Conservation (phyloP, 192 early-diverging fungal species). For the Mortierella alpina region DNA sequence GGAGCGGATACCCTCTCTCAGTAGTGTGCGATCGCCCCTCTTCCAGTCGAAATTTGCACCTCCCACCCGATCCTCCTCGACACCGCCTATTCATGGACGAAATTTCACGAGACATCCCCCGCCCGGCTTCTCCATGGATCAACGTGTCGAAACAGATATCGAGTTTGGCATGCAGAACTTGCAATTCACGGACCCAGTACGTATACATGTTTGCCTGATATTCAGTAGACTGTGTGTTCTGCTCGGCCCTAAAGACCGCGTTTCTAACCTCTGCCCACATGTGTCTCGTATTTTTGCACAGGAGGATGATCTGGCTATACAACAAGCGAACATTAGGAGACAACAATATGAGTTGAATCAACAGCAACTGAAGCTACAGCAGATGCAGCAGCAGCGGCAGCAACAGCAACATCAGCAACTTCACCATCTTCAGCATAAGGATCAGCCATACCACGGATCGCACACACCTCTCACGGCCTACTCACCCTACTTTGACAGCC, state of each 20-base stretch:
- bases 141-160: constrained; percentile 57
- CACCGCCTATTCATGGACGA: constrained; percentile 68
- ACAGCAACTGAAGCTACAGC: constrained; percentile 65
- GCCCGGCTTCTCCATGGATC: constrained; percentile 52
- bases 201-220: not conserved
- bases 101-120: constrained; percentile 59
- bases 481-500: constrained; percentile 49
- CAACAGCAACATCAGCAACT: constrained; percentile 31
- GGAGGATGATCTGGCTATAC: constrained; percentile 55
- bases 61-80: constrained; percentile 74
- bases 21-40: constrained; percentile 43
- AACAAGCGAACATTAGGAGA: constrained; percentile 55
- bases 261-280: not conserved
- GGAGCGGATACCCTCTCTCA: constrained; percentile 47
- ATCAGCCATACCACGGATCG: constrained; percentile 41
- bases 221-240: too few species aligned
- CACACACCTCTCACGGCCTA: constrained; percentile 49
- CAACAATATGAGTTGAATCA: constrained; percentile 57
- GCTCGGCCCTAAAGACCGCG: not conserved
- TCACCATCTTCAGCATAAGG: constrained; percentile 29
- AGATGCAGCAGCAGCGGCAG: constrained; percentile 52
- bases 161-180: constrained; percentile 65
- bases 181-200: constrained; percentile 55
- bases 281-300: constrained; percentile 4
- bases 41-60: constrained; percentile 60